Evolutionary conservation across 2,329 filamentous ascomycete genomes (phyloP), one percentile per base, ranked within the genome.

Genomic region (Paracoccidioides brasiliensis): DNA sequence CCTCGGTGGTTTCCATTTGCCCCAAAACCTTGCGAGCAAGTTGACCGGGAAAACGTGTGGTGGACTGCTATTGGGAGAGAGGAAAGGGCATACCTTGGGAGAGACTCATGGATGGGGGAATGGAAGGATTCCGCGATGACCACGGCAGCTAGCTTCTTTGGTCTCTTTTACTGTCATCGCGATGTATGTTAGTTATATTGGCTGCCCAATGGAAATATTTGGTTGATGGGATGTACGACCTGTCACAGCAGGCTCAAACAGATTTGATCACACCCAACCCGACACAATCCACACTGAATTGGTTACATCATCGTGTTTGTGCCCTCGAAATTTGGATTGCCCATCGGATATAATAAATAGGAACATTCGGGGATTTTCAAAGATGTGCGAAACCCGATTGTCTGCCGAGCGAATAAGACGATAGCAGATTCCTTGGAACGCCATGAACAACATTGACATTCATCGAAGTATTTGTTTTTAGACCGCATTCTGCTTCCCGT

Each of bases 391-490:
- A 38, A 38, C 2, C 37, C 37, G 37, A 22, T 22, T 22, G 22
- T 22, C 22, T 22, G 22, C 22, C 22, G 22, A 22, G 22, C 22
- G 22, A 22, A 22, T 22, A 22, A 22, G 22, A 22, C 22, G 22
- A 22, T 22, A 22, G 22, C 22, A 22, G 22, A 22, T 22, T 22
- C 22, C 22, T 22, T 22, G 22, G 22, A 22, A 22, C 22, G 22
- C 22, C 2, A 22, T 22, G 22, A 22, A 22, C 22, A 22, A 22
- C 22, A 56, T 67, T 65, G 5, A 64, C 59, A 12, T 33, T 22
- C 22, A 22, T 22, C 22, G 22, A 22, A 22, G 22, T 2, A 22
- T 22, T 22, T 22, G 22, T 22, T 22, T 22, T 22, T 22, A 22
- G 2, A 22, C 22, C 22, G 22, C 22, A 22, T 22, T 22, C 22